Conservation (phyloP, 2,329 filamentous ascomycete species). For the Penicillium sp. region DNA sequence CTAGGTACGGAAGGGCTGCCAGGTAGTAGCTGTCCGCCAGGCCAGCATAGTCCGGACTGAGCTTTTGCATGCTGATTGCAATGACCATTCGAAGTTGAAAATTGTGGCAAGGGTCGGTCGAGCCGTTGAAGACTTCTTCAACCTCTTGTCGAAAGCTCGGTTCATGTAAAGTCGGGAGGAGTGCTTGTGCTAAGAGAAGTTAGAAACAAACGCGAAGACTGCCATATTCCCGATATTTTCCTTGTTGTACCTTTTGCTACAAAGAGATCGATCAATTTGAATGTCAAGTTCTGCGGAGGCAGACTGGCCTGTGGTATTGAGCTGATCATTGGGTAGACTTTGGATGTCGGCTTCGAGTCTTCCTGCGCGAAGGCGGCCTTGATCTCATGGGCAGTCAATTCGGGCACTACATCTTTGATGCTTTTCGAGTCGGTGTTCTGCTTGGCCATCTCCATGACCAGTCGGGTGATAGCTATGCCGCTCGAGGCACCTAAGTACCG, state of each 20-base stretch:
- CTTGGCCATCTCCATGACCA: conserved; percentile 96
- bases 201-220: conserved; percentile 15
- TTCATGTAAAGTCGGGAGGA: conserved; percentile 87
- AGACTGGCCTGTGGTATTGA: conserved; percentile 76
- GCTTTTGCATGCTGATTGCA: conserved; percentile 91
- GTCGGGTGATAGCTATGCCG: conserved; percentile 89
- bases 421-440: conserved; percentile 87
- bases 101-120: conserved; percentile 78
- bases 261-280: conserved; percentile 82
- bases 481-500: conserved; percentile 93
- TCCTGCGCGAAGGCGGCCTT: conserved; percentile 71
- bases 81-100: conserved; percentile 91
- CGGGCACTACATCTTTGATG: conserved; percentile 89
- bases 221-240: conserved; percentile 3
- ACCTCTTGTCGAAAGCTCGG: conserved; percentile 75
- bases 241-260: conserved; percentile 73
- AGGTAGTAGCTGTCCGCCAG: conserved; percentile 94
- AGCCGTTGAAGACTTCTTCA: conserved; percentile 78
- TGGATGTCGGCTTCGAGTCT: conserved; percentile 68
- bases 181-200: conserved; percentile 71
- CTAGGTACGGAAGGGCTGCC: conserved; percentile 81
- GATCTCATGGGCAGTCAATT: conserved; percentile 68
- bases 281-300: conserved; percentile 73
- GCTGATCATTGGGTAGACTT: conserved; percentile 89
- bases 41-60: conserved; percentile 87